phyloP scores from a whole-genome alignment of 495 filamentous ascomycete species.

The Neurospora sp. region DNA sequence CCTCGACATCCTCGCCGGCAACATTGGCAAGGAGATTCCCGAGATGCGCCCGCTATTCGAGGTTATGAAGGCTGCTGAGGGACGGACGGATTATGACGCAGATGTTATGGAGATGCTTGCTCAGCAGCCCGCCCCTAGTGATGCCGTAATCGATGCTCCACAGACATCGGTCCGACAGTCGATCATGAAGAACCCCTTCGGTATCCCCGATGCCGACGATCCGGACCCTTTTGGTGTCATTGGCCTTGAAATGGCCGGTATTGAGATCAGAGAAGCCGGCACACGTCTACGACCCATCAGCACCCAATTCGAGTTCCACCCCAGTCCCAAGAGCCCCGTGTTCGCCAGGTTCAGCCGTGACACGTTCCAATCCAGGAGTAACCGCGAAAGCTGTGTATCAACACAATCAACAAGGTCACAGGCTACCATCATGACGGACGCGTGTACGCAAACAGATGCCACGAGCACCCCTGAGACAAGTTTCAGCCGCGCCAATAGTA shows the following conservation, averaged over 20 bases:
- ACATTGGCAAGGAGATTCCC: conserved; percentile 56
- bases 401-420: conserved; percentile 38
- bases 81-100: conserved; percentile 61
- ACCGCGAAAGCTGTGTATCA: conserved; percentile 55
- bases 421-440: conserved; percentile 52
- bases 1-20: conserved; percentile 73
- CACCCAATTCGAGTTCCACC: conserved; percentile 72
- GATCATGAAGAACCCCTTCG: conserved; percentile 44
- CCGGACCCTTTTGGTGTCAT: conserved; percentile 86
- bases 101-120: conserved; percentile 35
- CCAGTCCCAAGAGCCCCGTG: conserved; percentile 66
- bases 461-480: conserved; percentile 39
- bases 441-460: conserved; percentile 42
- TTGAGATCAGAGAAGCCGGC: conserved; percentile 81
- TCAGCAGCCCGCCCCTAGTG: conserved; percentile 58
- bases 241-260: conserved; percentile 70
- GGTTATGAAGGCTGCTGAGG: conserved; percentile 78
- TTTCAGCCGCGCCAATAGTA: conserved; percentile 38
- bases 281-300: conserved; percentile 55
- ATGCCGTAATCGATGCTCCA: conserved; percentile 50
- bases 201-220: conserved; percentile 64
- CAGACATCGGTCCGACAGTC: conserved; percentile 16
- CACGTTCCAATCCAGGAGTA: conserved; percentile 47
- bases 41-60: conserved; percentile 58
- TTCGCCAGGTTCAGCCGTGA: conserved; percentile 59